These are phyloP conservation scores for Teratosphaeria viscida DNA, from an alignment of 2,329 filamentous ascomycete species.

Conservation along the genomic window DNA sequence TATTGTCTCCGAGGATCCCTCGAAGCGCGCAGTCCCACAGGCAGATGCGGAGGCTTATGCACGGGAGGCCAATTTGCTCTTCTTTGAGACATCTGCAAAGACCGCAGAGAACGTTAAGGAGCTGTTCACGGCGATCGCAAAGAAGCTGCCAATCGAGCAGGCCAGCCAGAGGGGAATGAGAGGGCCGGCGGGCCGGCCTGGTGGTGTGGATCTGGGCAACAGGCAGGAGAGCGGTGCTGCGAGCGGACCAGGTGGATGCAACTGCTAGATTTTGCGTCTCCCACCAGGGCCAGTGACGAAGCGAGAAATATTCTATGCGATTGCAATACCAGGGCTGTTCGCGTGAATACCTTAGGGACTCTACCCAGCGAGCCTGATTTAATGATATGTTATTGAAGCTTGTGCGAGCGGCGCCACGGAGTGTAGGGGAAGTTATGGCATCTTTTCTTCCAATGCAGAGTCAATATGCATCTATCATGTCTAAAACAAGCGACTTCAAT, in stretches of 20 bases:
- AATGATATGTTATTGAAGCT: not conserved
- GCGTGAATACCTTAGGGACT: not conserved
- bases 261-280: conserved; percentile 39
- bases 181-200: conserved; percentile 42
- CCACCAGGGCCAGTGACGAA: not conserved
- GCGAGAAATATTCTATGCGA: not conserved
- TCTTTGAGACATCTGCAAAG: conserved; percentile 98
- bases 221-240: conserved; percentile 51
- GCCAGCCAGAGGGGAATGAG: conserved; percentile 82
- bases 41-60: conserved; percentile 94
- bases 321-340: not conserved
- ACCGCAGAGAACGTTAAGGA: conserved; percentile 93
- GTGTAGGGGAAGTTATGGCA: not conserved
- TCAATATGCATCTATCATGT: not conserved
- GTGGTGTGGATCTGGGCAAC: conserved; percentile 57
- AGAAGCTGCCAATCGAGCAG: conserved; percentile 94
- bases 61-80: conserved; percentile 81
- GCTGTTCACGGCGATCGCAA: conserved; percentile 93
- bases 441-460: not conserved
- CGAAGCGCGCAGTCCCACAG: conserved; percentile 84
- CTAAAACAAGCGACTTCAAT: not conserved
- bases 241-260: conserved; percentile 48
- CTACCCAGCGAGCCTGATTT: not conserved
- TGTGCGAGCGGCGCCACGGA: not conserved
- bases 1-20: conserved; percentile 84